Conservation (phyloP, 1,139 yeast genomes). For the Kodamaea plutei region DNA sequence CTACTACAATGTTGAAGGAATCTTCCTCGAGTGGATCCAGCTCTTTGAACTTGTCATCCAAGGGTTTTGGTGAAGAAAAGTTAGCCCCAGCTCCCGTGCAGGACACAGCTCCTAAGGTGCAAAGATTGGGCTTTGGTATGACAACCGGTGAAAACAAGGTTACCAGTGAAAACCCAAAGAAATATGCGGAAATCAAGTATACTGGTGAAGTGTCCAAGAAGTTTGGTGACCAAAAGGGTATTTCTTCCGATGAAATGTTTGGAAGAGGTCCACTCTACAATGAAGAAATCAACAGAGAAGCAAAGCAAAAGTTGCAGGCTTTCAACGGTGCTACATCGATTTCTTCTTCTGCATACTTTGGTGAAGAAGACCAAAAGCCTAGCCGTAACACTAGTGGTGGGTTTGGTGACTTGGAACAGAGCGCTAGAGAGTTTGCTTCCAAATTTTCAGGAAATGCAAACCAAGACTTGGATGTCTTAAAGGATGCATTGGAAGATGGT, state of each 20-base stretch:
- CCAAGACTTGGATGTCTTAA: constrained; percentile 82
- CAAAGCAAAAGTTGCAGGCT: constrained; percentile 68
- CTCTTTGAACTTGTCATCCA: constrained; percentile 11
- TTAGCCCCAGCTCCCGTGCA: constrained; percentile 39
- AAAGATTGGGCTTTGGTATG: constrained; percentile 85
- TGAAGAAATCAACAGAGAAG: constrained; percentile 74
- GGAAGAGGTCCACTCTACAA: constrained; percentile 83
- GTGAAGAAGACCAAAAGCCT: constrained; percentile 58
- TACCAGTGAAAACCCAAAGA: constrained; percentile 30
- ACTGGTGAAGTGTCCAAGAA: constrained; percentile 73
- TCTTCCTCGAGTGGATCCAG: background rate
- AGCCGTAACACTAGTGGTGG: constrained; percentile 21
- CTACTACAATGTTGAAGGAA: background rate
- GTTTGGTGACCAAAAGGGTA: constrained; percentile 87
- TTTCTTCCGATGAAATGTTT: constrained; percentile 90
- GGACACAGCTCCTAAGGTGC: constrained; percentile 64
- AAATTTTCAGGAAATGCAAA: constrained; percentile 71
- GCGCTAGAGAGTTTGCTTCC: constrained; percentile 66
- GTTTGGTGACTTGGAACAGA: constrained; percentile 46
- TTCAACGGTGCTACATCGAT: constrained; percentile 87
- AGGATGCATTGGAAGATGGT: constrained; percentile 93
- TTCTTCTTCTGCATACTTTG: constrained; percentile 89
- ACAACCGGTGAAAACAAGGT: constrained; percentile 42
- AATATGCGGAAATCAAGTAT: constrained; percentile 49
- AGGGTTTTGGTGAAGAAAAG: constrained; percentile 16